Conservation (phyloP, 2,329 filamentous ascomycete species). For the Grosmannia huntii region DNA sequence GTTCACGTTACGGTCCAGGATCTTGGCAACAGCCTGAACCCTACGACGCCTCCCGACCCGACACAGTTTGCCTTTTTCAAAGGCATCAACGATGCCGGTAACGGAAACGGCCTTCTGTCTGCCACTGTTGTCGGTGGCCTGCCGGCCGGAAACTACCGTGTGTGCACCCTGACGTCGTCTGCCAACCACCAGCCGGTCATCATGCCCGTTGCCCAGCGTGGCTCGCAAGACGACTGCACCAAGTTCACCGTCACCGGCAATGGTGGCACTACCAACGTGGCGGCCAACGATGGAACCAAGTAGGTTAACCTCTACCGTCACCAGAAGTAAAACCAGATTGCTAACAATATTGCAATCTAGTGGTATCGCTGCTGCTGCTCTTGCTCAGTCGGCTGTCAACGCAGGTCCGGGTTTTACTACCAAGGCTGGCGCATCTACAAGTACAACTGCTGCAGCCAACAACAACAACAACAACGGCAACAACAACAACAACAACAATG, state of each 20-base stretch:
- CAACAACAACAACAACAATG: conserved; percentile 8
- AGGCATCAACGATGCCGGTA: conserved; percentile 26
- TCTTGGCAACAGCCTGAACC: conserved; percentile 35
- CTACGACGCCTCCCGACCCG: conserved; percentile 35
- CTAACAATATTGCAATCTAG: background rate
- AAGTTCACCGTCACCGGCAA: conserved; percentile 25
- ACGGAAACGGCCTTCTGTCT: conserved; percentile 23
- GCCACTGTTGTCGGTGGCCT: conserved; percentile 25
- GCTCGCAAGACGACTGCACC: conserved; percentile 31
- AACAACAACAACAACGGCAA: conserved; percentile 2
- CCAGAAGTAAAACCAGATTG: no score
- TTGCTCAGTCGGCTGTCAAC: conserved; percentile 14
- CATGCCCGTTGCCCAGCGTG: conserved; percentile 31
- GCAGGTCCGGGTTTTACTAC: conserved; percentile 15
- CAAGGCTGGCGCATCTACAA: conserved; percentile 6
- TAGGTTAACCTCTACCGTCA: background rate
- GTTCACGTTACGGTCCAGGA: conserved; percentile 47
- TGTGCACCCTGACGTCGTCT: conserved; percentile 28
- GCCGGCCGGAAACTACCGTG: conserved; percentile 27
- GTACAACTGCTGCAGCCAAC: conserved; percentile 5
- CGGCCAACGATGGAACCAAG: conserved; percentile 17
- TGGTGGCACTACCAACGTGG: conserved; percentile 15
- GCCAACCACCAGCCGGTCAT: conserved; percentile 31
- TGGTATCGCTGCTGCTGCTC: conserved; percentile 13
- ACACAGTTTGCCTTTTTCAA: conserved; percentile 31